These are phyloP conservation scores for Ganoderma sinense DNA, from an alignment of 1,284 basidiomycete species.

Conservation along the genomic window DNA sequence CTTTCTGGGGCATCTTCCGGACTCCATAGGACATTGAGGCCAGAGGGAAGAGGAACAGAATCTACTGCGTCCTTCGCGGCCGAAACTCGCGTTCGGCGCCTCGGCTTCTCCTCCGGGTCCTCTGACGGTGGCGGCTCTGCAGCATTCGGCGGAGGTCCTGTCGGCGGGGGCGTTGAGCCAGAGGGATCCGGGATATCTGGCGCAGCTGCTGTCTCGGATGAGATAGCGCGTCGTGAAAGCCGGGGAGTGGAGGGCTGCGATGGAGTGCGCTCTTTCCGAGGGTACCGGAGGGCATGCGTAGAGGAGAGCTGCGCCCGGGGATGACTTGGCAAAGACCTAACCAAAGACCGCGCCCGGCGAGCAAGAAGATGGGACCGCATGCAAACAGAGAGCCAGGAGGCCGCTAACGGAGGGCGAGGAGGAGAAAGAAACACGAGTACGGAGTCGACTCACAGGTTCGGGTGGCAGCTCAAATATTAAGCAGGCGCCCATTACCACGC, in stretches of 20 bases:
- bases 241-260: slow-evolving; percentile 34
- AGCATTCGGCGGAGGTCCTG: slow-evolving; percentile 35
- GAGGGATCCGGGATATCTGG: slow-evolving; percentile 27
- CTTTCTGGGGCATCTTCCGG: slow-evolving; percentile 48
- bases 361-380: slow-evolving; percentile 66
- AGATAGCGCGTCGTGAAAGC: slow-evolving; percentile 45
- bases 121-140: slow-evolving; percentile 37
- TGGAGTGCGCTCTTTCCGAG: slow-evolving; percentile 41
- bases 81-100: slow-evolving; percentile 44
- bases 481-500: slow-evolving; percentile 16
- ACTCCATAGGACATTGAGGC: slow-evolving; percentile 70
- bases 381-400: slow-evolving; percentile 41
- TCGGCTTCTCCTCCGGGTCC: slow-evolving; percentile 52
- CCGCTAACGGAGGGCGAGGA: slow-evolving; percentile 21
- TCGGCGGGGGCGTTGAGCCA: slow-evolving; percentile 39
- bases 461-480: slow-evolving; percentile 14
- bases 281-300: slow-evolving; percentile 44
- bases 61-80: slow-evolving; percentile 30
- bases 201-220: slow-evolving; percentile 28
- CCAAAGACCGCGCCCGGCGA: slow-evolving; percentile 57
- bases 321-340: slow-evolving; percentile 46
- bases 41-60: slow-evolving; percentile 56
- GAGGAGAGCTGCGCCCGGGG: slow-evolving; percentile 44
- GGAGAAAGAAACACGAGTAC: slow-evolving; percentile 9
- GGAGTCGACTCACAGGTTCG: slow-evolving; percentile 3